Base-by-base conservation (phyloP, 177 flowering plant species). In the Telopea speciosissima region DNA sequence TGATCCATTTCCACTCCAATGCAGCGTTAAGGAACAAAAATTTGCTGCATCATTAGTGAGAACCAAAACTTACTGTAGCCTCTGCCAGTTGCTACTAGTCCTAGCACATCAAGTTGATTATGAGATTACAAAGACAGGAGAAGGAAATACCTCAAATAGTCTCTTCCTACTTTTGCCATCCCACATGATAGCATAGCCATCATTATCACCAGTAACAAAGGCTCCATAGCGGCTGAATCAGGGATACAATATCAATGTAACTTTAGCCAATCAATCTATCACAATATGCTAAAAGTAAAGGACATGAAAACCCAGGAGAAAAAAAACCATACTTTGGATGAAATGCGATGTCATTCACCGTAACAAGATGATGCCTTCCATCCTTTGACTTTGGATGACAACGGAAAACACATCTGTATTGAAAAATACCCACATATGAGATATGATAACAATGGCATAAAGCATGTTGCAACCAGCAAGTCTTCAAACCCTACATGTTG, bases 301-400 rank as follows among this genome's bases (percentile, higher is more conserved):
- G 60, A 36, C 11, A 63, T 19, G n/a, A 65, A 3, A 68, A 36
- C 2, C 33, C 33, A 5, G 7, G 6, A 36, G 9, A 36, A 36
- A 36, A 36, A 36, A 36, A 8, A 36, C 72, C 82, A 59, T 87
- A 95, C 99, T 69, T 23, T 68, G 98, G 98, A 76, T 82, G 85
- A 80, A 90, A 89, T 24, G 68, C 87, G 71, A 95, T 87, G 77
- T 85, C 99, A 79, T 91, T 93, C 76, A 91, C 93, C 0, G 97
- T 72, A 44, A 79, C 89, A 67, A 83, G 78, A 81, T 89, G 80
- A 69, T 68, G 26, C 66, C 63, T 86, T 73, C 90, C 88, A 74
- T 87, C 77, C 66, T 76, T 88, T 28, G 83, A 75, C 75, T 86
- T 91, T 56, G 97, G 97, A 75, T 79, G 79, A 79, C 99, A 93